Evolutionary conservation across 257 asterid species (phyloP).

Genomic region (Misopates orontium): DNA sequence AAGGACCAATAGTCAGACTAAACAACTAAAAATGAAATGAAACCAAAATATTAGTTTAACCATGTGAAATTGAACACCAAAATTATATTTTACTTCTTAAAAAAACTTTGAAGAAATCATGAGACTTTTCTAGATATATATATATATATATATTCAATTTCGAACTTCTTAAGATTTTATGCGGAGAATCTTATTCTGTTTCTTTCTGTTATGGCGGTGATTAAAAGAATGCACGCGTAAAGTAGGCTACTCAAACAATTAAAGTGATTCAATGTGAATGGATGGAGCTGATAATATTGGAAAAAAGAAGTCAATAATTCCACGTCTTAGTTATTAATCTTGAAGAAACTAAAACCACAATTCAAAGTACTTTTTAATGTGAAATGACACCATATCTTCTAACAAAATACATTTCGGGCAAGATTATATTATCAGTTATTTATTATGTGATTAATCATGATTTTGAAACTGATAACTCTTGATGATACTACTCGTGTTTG

Average conservation of each 20-base stretch:
- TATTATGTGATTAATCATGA: not conserved
- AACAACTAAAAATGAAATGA: too few relatives aligned
- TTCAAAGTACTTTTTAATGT: not conserved
- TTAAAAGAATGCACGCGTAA: not conserved
- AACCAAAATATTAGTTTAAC: too few relatives aligned
- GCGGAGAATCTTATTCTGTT: slow-evolving; percentile 8
- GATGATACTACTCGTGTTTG: too few relatives aligned
- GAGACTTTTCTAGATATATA: too few relatives aligned
- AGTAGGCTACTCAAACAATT: slow-evolving; percentile 25
- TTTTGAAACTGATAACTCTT: slow-evolving; percentile 2
- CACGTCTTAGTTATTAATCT: not conserved
- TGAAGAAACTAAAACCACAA: not conserved
- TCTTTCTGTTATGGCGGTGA: slow-evolving; percentile 18
- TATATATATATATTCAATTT: not conserved
- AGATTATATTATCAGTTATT: too few relatives aligned
- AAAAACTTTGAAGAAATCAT: too few relatives aligned
- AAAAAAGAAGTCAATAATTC: slow-evolving; percentile 16
- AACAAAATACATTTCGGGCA: not conserved
- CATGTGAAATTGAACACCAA: too few relatives aligned
- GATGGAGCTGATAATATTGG: slow-evolving; percentile 20
- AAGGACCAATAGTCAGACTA: too few relatives aligned
- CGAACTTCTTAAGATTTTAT: not conserved
- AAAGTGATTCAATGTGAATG: slow-evolving; percentile 26
- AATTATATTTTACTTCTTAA: too few relatives aligned
- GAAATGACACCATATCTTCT: not conserved